Percentiles rank a stretch among this genome's conserved stretches.
These are phyloP conservation scores for Curvularia spicifera DNA, from an alignment of 2,329 filamentous ascomycete genomes.

Conservation along the genomic window DNA sequence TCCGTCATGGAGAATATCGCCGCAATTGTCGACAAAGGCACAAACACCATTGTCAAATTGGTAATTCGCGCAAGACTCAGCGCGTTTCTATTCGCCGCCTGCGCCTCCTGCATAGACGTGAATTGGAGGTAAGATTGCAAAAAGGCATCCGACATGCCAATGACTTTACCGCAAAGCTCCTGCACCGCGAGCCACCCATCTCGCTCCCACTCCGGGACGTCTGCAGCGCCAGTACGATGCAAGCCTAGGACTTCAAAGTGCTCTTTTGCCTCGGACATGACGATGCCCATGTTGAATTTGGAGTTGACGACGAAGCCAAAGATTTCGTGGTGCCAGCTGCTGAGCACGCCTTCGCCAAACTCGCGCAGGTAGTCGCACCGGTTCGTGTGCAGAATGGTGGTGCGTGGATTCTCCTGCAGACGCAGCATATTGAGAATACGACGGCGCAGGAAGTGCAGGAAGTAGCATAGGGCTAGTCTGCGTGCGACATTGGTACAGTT, in stretches of 20 bases:
- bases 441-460: slow-evolving; percentile 4
- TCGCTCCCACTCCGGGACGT: slow-evolving; percentile 1
- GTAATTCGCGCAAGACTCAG: slow-evolving; percentile 12
- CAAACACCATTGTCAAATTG: slow-evolving; percentile 17
- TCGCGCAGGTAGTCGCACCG: slow-evolving; percentile 6
- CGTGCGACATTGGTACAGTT: slow-evolving; percentile 7
- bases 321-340: slow-evolving; percentile 1
- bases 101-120: slow-evolving; percentile 17
- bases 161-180: neutral
- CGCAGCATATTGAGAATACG: slow-evolving; percentile 6
- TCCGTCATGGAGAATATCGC: slow-evolving; percentile 17
- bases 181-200: slow-evolving; percentile 4
- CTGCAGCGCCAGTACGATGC: neutral
- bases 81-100: slow-evolving; percentile 13
- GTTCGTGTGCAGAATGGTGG: neutral
- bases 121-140: slow-evolving; percentile 3
- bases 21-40: slow-evolving; percentile 14
- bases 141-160: slow-evolving; percentile 1
- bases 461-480: slow-evolving; percentile 4
- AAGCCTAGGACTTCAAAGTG: slow-evolving; percentile 2
- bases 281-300: slow-evolving; percentile 11
- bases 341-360: slow-evolving; percentile 1
- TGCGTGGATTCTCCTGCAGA: slow-evolving; percentile 1
- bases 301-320: slow-evolving; percentile 5
- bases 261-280: neutral